Percentiles rank a stretch among this genome's conserved stretches.
These are phyloP conservation scores for Chlorella vulgaris DNA, from an alignment of 139 green algal species.

Conservation along the genomic window DNA sequence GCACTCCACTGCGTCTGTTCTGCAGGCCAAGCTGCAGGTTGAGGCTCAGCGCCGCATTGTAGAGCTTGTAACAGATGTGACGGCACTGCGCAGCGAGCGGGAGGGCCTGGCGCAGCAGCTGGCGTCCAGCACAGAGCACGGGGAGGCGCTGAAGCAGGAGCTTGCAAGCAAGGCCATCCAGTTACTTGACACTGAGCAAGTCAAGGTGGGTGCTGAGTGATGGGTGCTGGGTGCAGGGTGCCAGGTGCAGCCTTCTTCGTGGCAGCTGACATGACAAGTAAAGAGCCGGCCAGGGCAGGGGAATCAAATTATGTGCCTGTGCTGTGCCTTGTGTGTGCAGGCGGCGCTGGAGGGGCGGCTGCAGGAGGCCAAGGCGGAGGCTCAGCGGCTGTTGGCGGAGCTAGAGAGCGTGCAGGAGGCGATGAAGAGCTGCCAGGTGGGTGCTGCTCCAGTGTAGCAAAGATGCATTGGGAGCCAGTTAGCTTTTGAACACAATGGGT, in stretches of 20 bases:
- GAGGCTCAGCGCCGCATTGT: not conserved
- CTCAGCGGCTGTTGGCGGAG: not conserved
- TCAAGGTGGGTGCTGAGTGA: conserved; percentile 16
- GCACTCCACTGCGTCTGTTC: too few species aligned
- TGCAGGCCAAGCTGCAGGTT: not conserved
- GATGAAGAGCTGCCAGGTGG: not conserved
- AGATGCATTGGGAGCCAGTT: too few species aligned
- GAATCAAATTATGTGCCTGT: too few species aligned
- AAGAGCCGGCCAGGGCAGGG: too few species aligned
- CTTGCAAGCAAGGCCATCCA: not conserved
- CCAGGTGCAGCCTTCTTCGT: too few species aligned
- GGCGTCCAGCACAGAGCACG: not conserved
- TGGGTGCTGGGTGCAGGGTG: not conserved
- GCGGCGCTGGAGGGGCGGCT: conserved; percentile 5
- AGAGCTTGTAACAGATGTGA: not conserved
- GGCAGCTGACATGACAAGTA: too few species aligned
- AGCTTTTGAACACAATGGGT: too few species aligned
- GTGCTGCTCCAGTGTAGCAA: not conserved
- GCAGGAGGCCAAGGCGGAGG: not conserved
- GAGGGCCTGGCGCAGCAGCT: not conserved
- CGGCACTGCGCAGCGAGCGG: not conserved
- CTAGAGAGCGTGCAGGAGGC: not conserved
- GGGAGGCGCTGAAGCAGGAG: not conserved
- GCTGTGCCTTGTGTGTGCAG: not conserved
- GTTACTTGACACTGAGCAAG: not conserved